A percentile compares a stretch with the other conserved stretches of the same genome.
phyloP scores from a whole-genome alignment of 1,284 basidiomycete genomes.

The Wolfiporia cocos region DNA sequence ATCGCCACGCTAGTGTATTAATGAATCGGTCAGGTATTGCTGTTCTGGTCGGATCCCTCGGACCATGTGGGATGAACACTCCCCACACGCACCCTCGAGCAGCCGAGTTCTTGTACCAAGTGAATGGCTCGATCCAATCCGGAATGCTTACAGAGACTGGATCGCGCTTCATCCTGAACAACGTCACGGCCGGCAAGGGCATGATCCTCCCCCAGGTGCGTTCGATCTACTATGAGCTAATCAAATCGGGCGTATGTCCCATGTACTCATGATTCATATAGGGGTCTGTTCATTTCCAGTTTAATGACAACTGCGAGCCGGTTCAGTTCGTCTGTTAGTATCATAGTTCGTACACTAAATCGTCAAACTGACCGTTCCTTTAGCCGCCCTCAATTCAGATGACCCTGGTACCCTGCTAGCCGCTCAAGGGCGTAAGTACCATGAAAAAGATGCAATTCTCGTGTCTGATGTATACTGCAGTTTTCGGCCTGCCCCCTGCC shows the following conservation, averaged over 20 bases:
- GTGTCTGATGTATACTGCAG: no score
- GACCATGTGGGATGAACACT: conserved; percentile 32
- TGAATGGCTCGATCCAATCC: conserved; percentile 27
- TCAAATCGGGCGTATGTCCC: background rate
- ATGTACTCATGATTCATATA: conserved; percentile 1
- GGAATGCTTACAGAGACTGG: conserved; percentile 32
- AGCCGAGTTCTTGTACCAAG: conserved; percentile 29
- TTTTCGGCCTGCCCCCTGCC: conserved; percentile 29
- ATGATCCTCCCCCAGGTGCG: conserved; percentile 26
- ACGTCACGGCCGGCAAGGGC: conserved; percentile 25
- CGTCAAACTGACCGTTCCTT: conserved; percentile 6
- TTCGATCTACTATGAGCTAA: no score
- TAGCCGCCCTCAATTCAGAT: conserved; percentile 28
- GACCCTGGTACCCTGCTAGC: conserved; percentile 27
- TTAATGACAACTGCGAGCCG: conserved; percentile 25
- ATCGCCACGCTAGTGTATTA: background rate
- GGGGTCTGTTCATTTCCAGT: conserved; percentile 31
- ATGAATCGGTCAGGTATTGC: conserved; percentile 15
- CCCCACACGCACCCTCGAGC: conserved; percentile 34
- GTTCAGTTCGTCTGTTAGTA: conserved; percentile 13
- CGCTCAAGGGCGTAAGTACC: conserved; percentile 27
- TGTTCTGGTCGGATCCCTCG: conserved; percentile 22
- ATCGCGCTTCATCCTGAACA: conserved; percentile 28
- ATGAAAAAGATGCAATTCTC: no score
- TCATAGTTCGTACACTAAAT: background rate